Base-by-base conservation (phyloP, 306 rosid species). In the Cucurbita ficifolia region DNA sequence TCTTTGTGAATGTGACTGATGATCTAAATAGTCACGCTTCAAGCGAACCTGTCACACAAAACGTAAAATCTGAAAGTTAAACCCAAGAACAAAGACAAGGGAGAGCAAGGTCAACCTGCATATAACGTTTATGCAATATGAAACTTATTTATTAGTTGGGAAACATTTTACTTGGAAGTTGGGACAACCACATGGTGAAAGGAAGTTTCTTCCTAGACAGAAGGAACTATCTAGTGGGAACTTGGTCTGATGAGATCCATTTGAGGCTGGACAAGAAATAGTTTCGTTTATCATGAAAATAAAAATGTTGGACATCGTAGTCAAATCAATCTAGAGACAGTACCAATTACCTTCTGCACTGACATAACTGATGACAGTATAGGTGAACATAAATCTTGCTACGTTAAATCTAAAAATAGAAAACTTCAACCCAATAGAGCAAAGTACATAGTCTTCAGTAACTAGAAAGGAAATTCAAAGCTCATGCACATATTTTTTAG, bases 1-100 rank as follows among this genome's bases (percentile, higher is more conserved):
- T 60, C 81, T 87, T 45, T 64, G 88, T 50, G 86, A 49, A 22
- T 48, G 83, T 73, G 92, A 79, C 71, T 88, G 85, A 73, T 81
- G 82, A 84, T 90, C 94, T 84, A 93, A 81, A 86, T 76, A 93
- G 59, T 86, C 96, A 53, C 98, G 96, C 84, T 93, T 93, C 82
- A 93, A 81, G 78, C 98, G 92, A 82, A 93, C 90, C 98, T 93
- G 85, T 65, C 10, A 40, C 38, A 40, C 0, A 50, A 29, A 50
- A 19, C 17, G 18, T 36, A 7, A 52, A 36, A 36, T 52, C 33
- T 54, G 36, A 33, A 43, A 46, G 40, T 46, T 22, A 67, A 21
- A 36, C 21, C 22, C 19, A 68, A 22, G 12, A 68, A 21, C 33
- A 21, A 12, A 45, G 35, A 65, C n/a, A 36, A 45, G 35, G 18